Evolutionary conservation across 805 yeast genomes (phyloP).

Genomic region (Candida incommunis): DNA sequence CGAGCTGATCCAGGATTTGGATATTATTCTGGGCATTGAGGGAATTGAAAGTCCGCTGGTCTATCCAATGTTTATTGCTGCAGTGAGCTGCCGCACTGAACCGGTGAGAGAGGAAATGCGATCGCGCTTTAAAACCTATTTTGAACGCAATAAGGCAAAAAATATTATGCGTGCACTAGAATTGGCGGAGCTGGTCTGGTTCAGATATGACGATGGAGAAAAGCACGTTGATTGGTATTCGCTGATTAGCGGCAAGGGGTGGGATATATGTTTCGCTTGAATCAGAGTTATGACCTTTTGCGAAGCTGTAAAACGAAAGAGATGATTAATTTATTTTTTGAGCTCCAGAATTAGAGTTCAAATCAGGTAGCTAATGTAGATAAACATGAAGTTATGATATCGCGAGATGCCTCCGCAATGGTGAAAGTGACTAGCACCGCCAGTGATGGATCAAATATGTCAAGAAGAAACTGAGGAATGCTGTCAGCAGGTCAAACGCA

Average conservation of each 20-base stretch:
- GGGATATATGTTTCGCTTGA: conserved; percentile 68
- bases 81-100: conserved; percentile 43
- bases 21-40: conserved; percentile 44
- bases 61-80: conserved; percentile 66
- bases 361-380: no score
- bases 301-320: not conserved
- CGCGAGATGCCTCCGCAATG: no score
- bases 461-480: no score
- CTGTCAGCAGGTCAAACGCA: no score
- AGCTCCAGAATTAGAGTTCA: no score
- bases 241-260: conserved; percentile 46
- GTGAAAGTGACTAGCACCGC: no score
- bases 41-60: conserved; percentile 51
- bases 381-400: no score
- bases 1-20: conserved; percentile 42
- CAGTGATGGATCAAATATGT: no score
- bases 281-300: not conserved
- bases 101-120: conserved; percentile 34
- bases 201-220: conserved; percentile 33
- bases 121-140: conserved; percentile 36
- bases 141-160: conserved; percentile 49
- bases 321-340: not conserved
- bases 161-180: conserved; percentile 33
- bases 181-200: conserved; percentile 27
- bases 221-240: conserved; percentile 57